Evolutionary conservation across 352 stramenopile species (phyloP).

Genomic region (Ophiocytium majus): DNA sequence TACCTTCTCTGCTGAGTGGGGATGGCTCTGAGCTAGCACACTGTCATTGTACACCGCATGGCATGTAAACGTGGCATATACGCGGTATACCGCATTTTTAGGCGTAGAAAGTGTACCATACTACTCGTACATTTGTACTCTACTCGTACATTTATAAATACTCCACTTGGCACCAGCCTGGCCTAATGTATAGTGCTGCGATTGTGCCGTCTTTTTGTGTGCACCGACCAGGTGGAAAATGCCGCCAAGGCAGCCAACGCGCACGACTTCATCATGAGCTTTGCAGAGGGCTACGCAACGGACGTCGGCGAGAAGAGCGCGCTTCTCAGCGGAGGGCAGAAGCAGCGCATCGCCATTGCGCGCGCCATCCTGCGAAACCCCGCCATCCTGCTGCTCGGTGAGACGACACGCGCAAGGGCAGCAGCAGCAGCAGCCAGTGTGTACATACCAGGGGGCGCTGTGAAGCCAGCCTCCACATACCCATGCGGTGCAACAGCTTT

Average conservation of each 20-base stretch:
- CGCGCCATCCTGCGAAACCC: conserved; percentile 76
- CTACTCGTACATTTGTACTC: not conserved
- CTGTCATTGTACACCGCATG: too few species aligned
- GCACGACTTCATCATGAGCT: conserved; percentile 77
- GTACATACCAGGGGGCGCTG: too few species aligned
- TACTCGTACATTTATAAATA: not conserved
- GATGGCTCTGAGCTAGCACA: too few species aligned
- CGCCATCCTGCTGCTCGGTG: conserved; percentile 75
- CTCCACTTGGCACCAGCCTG: not conserved
- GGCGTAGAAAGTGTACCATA: too few species aligned
- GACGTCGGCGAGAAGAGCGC: conserved; percentile 67
- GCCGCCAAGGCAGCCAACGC: conserved; percentile 70
- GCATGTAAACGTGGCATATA: too few species aligned
- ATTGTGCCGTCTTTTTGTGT: not conserved
- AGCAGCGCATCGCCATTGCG: conserved; percentile 82
- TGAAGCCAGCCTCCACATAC: too few species aligned
- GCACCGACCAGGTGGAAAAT: conserved; percentile 61
- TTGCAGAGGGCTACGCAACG: conserved; percentile 76
- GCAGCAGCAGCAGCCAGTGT: conserved; percentile 67
- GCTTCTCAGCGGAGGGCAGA: conserved; percentile 85
- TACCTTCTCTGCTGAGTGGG: too few species aligned
- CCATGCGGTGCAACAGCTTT: too few species aligned
- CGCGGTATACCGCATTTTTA: not conserved
- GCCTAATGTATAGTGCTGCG: not conserved
- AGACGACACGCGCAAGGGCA: too few species aligned